Evolutionary conservation across 2,329 filamentous ascomycete species (phyloP), one percentile per base, ranked within the genome.

Genomic region (Alternaria brassicae): DNA sequence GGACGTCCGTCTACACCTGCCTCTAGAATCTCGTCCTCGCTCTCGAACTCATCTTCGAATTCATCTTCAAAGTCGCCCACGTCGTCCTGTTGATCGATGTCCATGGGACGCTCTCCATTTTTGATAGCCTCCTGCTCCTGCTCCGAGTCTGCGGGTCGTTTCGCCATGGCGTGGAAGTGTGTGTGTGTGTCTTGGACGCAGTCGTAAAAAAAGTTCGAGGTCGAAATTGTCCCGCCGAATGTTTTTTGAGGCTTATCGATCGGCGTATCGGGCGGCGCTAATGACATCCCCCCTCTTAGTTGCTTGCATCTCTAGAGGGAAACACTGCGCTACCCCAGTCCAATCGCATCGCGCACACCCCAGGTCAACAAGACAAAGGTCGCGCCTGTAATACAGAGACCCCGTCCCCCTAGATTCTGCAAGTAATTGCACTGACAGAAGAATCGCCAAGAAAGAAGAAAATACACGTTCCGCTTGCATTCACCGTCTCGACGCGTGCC

Each of bases 1-100:
- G 94, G 94, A 65, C 93, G 83, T 17, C 94, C 94, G 76, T 97
- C 94, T 12, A 97, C 93, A 62, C 94, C 94, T 4, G 95, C 94
- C 81, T 98, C 94, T 60, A 97, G 81, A 52, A 98, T 91, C 79
- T 98, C 93, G 77, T 97, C 93, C 71, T 91, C 89, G 70, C 88
- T 96, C 83, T 97, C 93, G 69, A 91, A 94, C 75, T 94, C 91
- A 72, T 94, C 91, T 79, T 94, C 92, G 69, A 94, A 97, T 75
- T 98, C 94, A 80, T 97, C 95, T 75, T 97, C 95, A 65, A 96
- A 98, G 68, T 98, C 90, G 63, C 85, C 83, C 61, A 80, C 82
- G 56, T 87, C 85, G 63, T 60, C 56, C 19, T 67, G 66, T 25
- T 27, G 40, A 61, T 65, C 83, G 78, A 75, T 79, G 52, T 78